These are phyloP conservation scores for Catenaria anguillulae DNA, from an alignment of 371 early-diverging fungal genomes.

Conservation along the genomic window DNA sequence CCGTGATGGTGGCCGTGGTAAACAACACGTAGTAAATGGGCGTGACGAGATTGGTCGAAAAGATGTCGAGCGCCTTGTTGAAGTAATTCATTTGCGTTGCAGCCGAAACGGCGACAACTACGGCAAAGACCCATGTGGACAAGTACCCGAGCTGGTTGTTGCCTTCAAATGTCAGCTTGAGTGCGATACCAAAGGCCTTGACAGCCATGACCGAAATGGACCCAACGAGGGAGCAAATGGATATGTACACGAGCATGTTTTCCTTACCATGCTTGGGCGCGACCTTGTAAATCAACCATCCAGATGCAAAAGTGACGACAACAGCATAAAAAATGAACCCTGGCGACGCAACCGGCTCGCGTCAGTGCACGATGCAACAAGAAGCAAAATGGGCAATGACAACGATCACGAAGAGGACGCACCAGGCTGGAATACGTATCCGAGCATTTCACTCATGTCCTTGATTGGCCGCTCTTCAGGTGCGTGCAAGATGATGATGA, in stretches of 20 bases:
- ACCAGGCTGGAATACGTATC: constrained; percentile 57
- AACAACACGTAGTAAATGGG: constrained; percentile 87
- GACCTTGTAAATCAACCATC: constrained; percentile 61
- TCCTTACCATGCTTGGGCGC: constrained; percentile 62
- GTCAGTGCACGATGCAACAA: neutral
- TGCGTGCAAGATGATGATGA: constrained; percentile 74
- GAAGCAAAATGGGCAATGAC: neutral
- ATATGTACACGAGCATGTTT: constrained; percentile 67
- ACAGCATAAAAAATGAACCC: constrained; percentile 66
- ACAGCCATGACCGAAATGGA: constrained; percentile 78
- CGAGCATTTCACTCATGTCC: constrained; percentile 64
- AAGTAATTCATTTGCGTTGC: constrained; percentile 91
- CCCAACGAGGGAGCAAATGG: constrained; percentile 77
- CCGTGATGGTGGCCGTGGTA: constrained; percentile 77
- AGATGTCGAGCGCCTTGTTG: constrained; percentile 82
- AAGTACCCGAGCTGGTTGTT: constrained; percentile 74
- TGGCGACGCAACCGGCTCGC: constrained; percentile 14
- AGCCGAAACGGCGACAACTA: constrained; percentile 64
- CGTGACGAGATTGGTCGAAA: constrained; percentile 76
- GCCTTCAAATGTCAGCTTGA: constrained; percentile 77
- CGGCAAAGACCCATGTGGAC: constrained; percentile 69
- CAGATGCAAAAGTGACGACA: constrained; percentile 37
- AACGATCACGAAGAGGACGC: too few relatives aligned
- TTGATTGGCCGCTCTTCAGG: constrained; percentile 68
- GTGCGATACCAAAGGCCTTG: constrained; percentile 80